Conservation (phyloP, 139 green algal genomes). For the Tetratostichococcus sp. region DNA sequence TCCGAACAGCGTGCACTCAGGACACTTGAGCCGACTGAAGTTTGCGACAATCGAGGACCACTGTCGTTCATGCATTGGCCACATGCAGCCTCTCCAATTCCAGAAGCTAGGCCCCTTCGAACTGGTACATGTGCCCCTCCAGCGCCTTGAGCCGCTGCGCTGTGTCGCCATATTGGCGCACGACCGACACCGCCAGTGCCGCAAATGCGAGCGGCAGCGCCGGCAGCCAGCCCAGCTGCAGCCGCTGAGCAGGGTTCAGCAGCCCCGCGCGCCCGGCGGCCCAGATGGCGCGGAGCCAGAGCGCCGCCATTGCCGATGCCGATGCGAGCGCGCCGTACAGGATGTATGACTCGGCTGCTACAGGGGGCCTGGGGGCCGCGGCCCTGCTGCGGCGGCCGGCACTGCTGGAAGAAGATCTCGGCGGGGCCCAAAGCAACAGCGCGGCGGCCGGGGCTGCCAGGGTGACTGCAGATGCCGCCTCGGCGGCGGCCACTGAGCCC, state of each 20-base stretch:
- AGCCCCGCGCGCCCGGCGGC: not conserved
- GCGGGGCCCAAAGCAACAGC: not conserved
- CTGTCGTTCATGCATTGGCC: no score
- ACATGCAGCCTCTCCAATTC: no score
- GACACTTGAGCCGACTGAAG: no score
- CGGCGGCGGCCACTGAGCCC: not conserved
- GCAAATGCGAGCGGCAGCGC: not conserved
- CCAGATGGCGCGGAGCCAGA: not conserved
- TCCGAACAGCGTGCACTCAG: no score
- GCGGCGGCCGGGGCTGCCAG: not conserved
- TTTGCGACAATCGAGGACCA: no score
- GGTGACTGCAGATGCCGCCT: not conserved
- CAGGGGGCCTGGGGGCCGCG: no score
- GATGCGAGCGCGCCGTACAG: not conserved
- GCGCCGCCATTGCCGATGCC: not conserved
- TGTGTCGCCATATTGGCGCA: not conserved
- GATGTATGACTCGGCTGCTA: not conserved
- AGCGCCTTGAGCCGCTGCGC: not conserved
- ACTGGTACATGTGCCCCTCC: not conserved
- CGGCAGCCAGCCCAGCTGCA: not conserved
- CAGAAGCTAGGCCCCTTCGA: no score
- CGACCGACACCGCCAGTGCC: not conserved
- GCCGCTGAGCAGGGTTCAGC: not conserved
- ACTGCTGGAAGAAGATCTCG: not conserved
- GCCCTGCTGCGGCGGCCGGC: not conserved